These are phyloP conservation scores for Morella rubra DNA, from an alignment of 306 rosid species.

Conservation along the genomic window DNA sequence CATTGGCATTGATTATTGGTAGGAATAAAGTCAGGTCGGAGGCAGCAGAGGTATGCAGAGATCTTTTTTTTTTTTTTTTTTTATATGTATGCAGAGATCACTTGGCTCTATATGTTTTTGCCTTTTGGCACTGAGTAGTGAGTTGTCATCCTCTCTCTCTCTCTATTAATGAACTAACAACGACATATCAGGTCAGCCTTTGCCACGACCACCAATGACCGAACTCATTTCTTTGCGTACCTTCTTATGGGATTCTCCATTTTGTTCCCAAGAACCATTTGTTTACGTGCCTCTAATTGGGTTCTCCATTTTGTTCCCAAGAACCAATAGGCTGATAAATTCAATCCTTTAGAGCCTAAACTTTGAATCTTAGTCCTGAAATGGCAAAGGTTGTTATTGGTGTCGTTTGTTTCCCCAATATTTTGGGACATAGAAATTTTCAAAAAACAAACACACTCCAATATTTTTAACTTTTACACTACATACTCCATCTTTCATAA, in stretches of 20 bases:
- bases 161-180: constrained; percentile 11
- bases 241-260: neutral
- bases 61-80: too few species aligned
- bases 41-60: constrained; percentile 14
- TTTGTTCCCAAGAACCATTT: neutral
- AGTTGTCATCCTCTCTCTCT: constrained; percentile 27
- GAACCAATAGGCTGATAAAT: too few species aligned
- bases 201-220: neutral
- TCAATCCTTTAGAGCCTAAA: too few species aligned
- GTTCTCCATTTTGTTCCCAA: neutral
- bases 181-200: constrained; percentile 10
- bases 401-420: too few species aligned
- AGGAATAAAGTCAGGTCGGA: constrained; percentile 28
- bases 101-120: neutral
- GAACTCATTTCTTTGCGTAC: neutral
- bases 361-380: too few species aligned
- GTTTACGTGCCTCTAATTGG: neutral
- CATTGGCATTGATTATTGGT: constrained; percentile 9
- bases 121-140: constrained; percentile 24
- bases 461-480: too few species aligned
- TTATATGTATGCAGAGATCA: neutral
- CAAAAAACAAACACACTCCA: too few species aligned
- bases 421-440: too few species aligned
- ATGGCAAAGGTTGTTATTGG: too few species aligned
- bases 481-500: too few species aligned